Percentiles rank a stretch among this genome's conserved stretches.
phyloP scores from a whole-genome alignment of 306 rosid species.

The Ziziphus jujuba region DNA sequence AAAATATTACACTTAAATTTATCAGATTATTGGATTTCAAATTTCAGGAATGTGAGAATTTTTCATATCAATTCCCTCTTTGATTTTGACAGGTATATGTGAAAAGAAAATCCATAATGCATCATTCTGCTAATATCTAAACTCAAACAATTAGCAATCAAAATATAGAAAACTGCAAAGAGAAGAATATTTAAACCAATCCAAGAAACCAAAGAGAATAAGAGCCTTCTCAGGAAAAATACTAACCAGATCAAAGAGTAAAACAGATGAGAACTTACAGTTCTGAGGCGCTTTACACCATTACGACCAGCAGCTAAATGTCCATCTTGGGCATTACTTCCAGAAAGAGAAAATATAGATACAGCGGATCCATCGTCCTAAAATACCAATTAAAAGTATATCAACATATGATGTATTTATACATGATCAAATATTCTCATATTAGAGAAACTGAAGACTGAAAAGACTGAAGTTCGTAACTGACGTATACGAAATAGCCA shows the following conservation, averaged over 20 bases:
- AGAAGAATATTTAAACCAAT: neutral
- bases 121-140: neutral
- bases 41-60: too few relatives aligned
- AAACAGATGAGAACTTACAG: slow-evolving; percentile 39
- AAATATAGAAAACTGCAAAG: neutral
- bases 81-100: neutral
- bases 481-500: too few relatives aligned
- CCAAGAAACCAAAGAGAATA: neutral
- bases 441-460: too few relatives aligned
- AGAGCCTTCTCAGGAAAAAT: neutral
- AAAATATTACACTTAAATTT: too few relatives aligned
- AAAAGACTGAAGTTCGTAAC: too few relatives aligned
- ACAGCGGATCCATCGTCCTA: slow-evolving; percentile 95
- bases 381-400: neutral
- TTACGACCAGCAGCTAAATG: slow-evolving; percentile 92
- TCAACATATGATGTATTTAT: neutral
- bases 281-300: slow-evolving; percentile 90
- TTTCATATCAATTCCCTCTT: too few relatives aligned
- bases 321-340: slow-evolving; percentile 88
- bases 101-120: neutral
- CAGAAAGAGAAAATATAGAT: slow-evolving; percentile 78
- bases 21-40: too few relatives aligned
- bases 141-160: neutral
- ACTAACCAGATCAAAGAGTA: neutral
- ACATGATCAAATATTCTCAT: too few relatives aligned